Conservation (phyloP, 2,329 filamentous ascomycete species). For the Echinosphaeria canescens region DNA sequence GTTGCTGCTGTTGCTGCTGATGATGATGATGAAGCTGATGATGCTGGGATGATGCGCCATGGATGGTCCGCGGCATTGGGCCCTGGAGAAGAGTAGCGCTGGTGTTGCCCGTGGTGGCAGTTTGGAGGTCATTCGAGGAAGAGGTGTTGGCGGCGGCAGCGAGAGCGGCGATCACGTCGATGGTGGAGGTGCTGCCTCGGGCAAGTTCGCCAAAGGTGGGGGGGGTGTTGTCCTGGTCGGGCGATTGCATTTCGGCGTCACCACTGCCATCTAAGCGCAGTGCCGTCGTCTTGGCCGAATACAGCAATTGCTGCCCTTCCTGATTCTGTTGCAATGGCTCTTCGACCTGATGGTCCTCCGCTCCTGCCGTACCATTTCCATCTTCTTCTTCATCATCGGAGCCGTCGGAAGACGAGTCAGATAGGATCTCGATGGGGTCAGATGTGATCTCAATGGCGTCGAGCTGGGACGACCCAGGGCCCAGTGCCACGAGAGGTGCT, state of each 20-base stretch:
- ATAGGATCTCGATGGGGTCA: conserved; percentile 33
- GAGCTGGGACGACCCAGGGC: no score
- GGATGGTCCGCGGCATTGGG: no score
- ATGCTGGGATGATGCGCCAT: no score
- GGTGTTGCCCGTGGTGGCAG: no score
- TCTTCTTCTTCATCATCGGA: conserved; percentile 19
- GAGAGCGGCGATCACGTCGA: conserved; percentile 51
- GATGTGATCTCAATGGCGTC: no score
- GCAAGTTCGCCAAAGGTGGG: conserved; percentile 80
- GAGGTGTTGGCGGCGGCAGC: no score
- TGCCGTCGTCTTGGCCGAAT: no score
- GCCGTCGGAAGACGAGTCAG: conserved; percentile 25
- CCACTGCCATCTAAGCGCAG: background rate
- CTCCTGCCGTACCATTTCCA: conserved; percentile 1
- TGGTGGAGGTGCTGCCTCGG: conserved; percentile 41
- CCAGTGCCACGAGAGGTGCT: no score
- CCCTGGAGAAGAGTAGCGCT: no score
- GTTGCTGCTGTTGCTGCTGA: conserved; percentile 11
- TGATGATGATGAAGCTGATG: no score
- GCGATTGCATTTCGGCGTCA: conserved; percentile 6
- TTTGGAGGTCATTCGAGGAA: no score
- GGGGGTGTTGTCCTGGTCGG: conserved; percentile 22
- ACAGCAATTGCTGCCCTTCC: conserved; percentile 9
- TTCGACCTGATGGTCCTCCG: conserved; percentile 4
- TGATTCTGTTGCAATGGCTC: conserved; percentile 8